Base-by-base conservation (phyloP, 306 rosid species). In the Cucurbita ficifolia region DNA sequence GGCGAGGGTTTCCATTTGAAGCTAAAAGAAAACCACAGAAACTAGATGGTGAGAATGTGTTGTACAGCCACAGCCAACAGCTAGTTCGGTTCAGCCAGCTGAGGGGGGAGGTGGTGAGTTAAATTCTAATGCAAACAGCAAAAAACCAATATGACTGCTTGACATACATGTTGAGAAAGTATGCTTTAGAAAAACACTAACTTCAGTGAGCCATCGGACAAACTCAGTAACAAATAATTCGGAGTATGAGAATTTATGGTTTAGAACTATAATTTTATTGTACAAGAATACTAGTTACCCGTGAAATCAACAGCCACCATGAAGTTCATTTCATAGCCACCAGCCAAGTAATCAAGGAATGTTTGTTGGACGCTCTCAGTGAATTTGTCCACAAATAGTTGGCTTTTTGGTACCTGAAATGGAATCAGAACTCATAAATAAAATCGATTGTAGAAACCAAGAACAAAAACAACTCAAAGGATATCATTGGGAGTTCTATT, bases 1-100 rank as follows among this genome's bases (percentile, higher is more conserved):
- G 91, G 72, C 99, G 99, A 55, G 97, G 87, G 79, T 95, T 95
- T 77, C 99, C 99, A 83, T 95, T 95, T 63, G 99, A 95, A 81
- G 99, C 99, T 95, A 92, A 84, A 76, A 82, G 79, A 74, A 50
- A 82, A 78, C 62, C 73, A 76, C 21, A 29, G 29, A 73, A 72
- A 38, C 21, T 72, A 72, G 62, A 59, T 40, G 38, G 54, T 42
- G 50, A 45, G 67, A 54, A 50, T 29, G 46, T 70, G 49, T 33
- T 10, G 43, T 21, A 8, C 19, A 7, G 18, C 29, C 57, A 33
- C 46, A 49, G 18, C 5, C 60, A 29, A 70, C 58, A 50, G 55
- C 24, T 4, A 49, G 75, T 52, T 33, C 60, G 24, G 40, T 18
- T 73, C 45, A 21, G 51, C n/a, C 61, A 33, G 42, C 48, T n/a